Conservation (phyloP, 192 early-diverging fungal species). For the Backusella tarrabulga region DNA sequence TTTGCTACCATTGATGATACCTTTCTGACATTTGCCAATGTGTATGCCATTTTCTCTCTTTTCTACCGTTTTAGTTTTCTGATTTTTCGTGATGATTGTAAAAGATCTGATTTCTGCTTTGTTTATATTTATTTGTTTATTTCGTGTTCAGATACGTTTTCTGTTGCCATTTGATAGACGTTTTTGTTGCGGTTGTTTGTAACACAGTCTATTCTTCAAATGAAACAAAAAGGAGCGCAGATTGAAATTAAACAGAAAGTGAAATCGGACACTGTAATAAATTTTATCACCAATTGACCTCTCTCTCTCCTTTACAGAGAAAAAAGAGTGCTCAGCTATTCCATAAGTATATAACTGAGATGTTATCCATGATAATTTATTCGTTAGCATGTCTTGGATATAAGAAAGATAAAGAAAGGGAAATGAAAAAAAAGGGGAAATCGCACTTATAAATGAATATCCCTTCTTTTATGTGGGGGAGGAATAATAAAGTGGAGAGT, state of each 20-base stretch:
- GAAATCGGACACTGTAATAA: not conserved
- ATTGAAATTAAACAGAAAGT: not conserved
- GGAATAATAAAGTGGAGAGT: not conserved
- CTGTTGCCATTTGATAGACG: not conserved
- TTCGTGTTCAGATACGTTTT: not conserved
- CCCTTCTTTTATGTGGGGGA: not conserved
- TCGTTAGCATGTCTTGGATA: not conserved
- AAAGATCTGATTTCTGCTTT: not conserved
- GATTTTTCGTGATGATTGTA: not conserved
- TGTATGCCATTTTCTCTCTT: not conserved
- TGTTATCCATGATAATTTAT: not conserved
- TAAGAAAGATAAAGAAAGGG: not conserved
- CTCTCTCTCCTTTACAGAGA: not conserved
- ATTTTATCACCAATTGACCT: not conserved
- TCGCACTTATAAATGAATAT: not conserved
- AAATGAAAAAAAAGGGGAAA: not conserved
- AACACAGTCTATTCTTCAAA: not conserved
- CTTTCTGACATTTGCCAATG: no score
- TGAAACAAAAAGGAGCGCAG: conserved; percentile 4
- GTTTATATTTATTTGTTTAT: not conserved
- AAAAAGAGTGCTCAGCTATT: not conserved
- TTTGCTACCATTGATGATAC: not conserved
- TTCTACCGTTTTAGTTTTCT: not conserved
- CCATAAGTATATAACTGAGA: not conserved
- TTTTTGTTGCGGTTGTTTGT: not conserved